These are phyloP conservation scores for Somion occarium DNA, from an alignment of 1,284 basidiomycete genomes.

Conservation along the genomic window DNA sequence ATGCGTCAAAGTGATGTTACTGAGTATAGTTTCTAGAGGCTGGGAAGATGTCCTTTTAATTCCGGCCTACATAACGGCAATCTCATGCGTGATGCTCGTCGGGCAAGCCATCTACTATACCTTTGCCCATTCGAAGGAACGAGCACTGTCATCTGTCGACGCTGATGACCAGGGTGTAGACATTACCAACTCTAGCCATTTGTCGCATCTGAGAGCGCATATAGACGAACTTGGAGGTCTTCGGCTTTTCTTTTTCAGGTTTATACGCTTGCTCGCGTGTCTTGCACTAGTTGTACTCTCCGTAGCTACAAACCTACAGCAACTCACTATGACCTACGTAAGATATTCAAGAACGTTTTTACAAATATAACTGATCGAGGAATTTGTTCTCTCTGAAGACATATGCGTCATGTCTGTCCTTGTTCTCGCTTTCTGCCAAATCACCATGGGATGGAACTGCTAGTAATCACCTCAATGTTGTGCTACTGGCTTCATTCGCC, in stretches of 20 bases:
- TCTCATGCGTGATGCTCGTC: background rate
- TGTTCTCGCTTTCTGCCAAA: background rate
- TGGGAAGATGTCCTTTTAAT: background rate
- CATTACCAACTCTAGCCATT: background rate
- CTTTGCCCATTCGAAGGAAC: background rate
- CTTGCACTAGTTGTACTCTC: background rate
- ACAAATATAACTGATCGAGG: slow-evolving; percentile 30
- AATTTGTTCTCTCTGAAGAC: slow-evolving; percentile 36
- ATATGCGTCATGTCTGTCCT: slow-evolving; percentile 20
- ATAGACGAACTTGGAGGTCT: slow-evolving; percentile 13
- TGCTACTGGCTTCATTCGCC: slow-evolving; percentile 12
- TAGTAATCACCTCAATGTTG: slow-evolving; percentile 14
- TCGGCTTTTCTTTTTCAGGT: background rate
- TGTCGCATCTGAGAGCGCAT: background rate
- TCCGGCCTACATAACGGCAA: background rate
- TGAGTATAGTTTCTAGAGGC: background rate
- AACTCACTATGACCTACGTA: slow-evolving; percentile 15
- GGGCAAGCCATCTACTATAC: background rate
- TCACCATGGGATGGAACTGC: background rate
- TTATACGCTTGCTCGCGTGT: background rate
- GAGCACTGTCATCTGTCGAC: background rate
- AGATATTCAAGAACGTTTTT: background rate
- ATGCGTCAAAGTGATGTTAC: background rate
- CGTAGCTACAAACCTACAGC: slow-evolving; percentile 20
- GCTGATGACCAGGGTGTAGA: too few relatives aligned